Base-by-base conservation (phyloP, 176 grass and related monocot genomes). In the barley (Hordeum vulgare) region DNA sequence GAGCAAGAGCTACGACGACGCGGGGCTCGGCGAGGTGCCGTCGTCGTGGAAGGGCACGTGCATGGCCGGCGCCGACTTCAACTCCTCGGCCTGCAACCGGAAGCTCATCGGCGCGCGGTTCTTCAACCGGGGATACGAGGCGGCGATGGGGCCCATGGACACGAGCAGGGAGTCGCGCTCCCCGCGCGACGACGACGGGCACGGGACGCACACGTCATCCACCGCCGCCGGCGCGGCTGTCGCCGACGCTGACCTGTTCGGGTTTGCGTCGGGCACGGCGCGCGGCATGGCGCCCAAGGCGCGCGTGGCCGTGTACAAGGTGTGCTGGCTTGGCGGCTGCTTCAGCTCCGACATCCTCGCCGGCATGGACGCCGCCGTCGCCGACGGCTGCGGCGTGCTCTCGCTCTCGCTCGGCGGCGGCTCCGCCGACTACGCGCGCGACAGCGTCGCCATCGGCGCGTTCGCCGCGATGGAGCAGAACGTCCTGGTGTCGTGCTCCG, bases 291-390 rank as follows among this genome's bases (percentile, higher is more conserved):
- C 96, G n/a, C 72, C 79, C 4, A 44, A 42, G 31, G 92, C 94
- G 11, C 92, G 92, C 80, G 80, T 97, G 11, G 92, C 94, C 0
- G 81, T 36, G 5, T 98, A 98, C 89, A 98, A 98, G 92, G 96
- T 98, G 83, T 98, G 96, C 81, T 98, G 96, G 96, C 78, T 83
- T 17, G 90, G 90, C 0, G 96, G 96, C 5, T 98, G 96, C 80
- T 98, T 93, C 79, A 93, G 93, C 87, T 95, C 96, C 1, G 96
- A 98, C 85, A 98, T 98, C 71, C 89, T 98, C 8, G 96, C 96
- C 0, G 96, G 88, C 0, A 93, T 98, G 81, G 96, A 98, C 59
- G 87, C 85, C 26, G 96, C 85, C 18, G 85, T 98, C 31, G 83
- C 83, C 26, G 96, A 98, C 61, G 96, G 96, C 0, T 98, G 96